phyloP scores from a whole-genome alignment of 148 eudicot species.

The Chenopodium formosanum region DNA sequence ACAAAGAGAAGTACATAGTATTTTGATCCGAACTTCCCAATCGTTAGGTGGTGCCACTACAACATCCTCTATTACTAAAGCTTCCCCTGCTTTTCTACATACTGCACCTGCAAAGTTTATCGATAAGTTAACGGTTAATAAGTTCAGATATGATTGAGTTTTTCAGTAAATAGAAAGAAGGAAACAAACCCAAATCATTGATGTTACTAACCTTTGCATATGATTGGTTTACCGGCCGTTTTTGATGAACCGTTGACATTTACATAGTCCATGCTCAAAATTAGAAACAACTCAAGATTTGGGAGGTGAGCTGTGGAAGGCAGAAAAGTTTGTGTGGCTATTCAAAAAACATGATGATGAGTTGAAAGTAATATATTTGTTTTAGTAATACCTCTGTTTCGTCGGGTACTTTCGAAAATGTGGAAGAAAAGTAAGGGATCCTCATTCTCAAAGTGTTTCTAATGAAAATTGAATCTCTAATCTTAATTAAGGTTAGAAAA shows the following conservation, averaged over 20 bases:
- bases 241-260: slow-evolving; percentile 10
- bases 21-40: slow-evolving; percentile 67
- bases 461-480: no score
- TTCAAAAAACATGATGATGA: no score
- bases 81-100: slow-evolving; percentile 57
- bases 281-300: background rate
- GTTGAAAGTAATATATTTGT: no score
- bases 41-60: slow-evolving; percentile 62
- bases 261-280: slow-evolving; percentile 18
- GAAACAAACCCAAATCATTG: no score
- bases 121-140: no score
- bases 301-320: background rate
- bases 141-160: no score
- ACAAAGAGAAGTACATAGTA: slow-evolving; percentile 76
- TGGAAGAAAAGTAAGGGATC: no score
- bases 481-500: no score
- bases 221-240: slow-evolving; percentile 63
- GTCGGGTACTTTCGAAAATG: rapidly evolving
- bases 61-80: slow-evolving; percentile 66
- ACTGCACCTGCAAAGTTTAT: slow-evolving; percentile 55
- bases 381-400: no score
- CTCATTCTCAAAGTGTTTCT: no score
- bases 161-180: no score
- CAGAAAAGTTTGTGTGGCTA: background rate
- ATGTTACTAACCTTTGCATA: slow-evolving; percentile 54